A percentile compares a stretch with the other conserved stretches of the same genome.
These are phyloP conservation scores for Proliferodiscus dingleyae DNA, from an alignment of 2,329 filamentous ascomycete species.

Conservation along the genomic window DNA sequence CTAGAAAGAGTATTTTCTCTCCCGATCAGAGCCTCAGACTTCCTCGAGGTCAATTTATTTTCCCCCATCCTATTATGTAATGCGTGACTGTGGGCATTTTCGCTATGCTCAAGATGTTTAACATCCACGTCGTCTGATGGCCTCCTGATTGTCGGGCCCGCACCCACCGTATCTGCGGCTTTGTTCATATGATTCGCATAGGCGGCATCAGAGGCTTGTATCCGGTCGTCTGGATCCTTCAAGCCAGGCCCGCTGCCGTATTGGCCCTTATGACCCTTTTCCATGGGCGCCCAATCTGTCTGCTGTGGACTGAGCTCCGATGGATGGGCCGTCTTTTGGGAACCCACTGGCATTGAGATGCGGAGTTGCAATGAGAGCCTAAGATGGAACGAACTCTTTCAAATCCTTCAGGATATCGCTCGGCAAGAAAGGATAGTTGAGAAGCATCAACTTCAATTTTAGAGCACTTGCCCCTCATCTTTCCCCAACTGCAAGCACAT, in stretches of 20 bases:
- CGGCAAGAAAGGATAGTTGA: too few relatives aligned
- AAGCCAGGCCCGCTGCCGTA: conserved; percentile 19
- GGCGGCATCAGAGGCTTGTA: conserved; percentile 17
- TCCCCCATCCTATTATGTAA: conserved; percentile 1
- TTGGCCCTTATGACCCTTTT: conserved; percentile 4
- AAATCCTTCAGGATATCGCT: too few relatives aligned
- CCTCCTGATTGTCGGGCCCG: conserved; percentile 10
- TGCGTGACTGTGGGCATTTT: conserved; percentile 9
- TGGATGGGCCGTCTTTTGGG: conserved; percentile 5
- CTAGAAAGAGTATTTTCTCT: conserved; percentile 12
- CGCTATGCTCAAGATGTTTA: conserved; percentile 15
- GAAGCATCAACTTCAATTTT: too few relatives aligned
- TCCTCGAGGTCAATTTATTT: conserved; percentile 1
- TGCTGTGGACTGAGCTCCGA: conserved; percentile 8
- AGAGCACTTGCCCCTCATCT: neutral
- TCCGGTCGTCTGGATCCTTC: conserved; percentile 14
- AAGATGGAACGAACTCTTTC: too few relatives aligned
- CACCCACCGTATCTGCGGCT: conserved; percentile 12
- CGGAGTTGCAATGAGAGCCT: too few relatives aligned
- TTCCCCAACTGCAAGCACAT: too few relatives aligned
- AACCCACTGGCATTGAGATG: neutral
- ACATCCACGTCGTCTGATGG: conserved; percentile 6
- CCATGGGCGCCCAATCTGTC: conserved; percentile 11
- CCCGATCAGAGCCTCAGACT: conserved; percentile 10
- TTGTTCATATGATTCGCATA: conserved; percentile 16